phyloP scores from a whole-genome alignment of 306 rosid genomes.

The Luffa acutangula region DNA sequence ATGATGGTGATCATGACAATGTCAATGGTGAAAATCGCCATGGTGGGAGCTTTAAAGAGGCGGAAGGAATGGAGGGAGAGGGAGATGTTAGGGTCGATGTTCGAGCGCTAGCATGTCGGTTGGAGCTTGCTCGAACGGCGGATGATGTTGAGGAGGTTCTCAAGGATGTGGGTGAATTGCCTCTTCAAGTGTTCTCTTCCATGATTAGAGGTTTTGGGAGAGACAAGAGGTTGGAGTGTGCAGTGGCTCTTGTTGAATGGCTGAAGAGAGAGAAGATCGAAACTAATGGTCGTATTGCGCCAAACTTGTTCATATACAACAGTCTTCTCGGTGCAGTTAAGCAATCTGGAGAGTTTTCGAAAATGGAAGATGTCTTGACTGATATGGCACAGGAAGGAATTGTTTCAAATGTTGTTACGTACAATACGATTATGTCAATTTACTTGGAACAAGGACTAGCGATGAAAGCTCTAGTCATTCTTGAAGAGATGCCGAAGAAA shows the following conservation, averaged over 20 bases:
- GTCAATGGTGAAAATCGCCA: constrained; percentile 10
- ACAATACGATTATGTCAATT: constrained; percentile 71
- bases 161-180: constrained; percentile 58
- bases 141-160: constrained; percentile 67
- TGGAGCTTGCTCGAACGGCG: constrained; percentile 48
- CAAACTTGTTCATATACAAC: constrained; percentile 72
- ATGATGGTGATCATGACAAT: constrained; percentile 9
- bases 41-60: constrained; percentile 10
- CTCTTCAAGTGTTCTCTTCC: constrained; percentile 76
- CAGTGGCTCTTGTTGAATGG: constrained; percentile 61
- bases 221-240: constrained; percentile 60
- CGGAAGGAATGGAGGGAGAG: constrained; percentile 19
- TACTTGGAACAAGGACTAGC: constrained; percentile 52
- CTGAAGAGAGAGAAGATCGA: constrained; percentile 64
- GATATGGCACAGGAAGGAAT: constrained; percentile 65
- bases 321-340: constrained; percentile 71
- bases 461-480: constrained; percentile 45
- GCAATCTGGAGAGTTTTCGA: constrained; percentile 45
- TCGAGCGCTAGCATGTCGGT: constrained; percentile 42
- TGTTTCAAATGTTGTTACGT: constrained; percentile 57
- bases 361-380: constrained; percentile 44
- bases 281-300: constrained; percentile 41
- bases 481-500: constrained; percentile 50
- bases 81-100: constrained; percentile 44
- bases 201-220: constrained; percentile 68